These are phyloP conservation scores for Trifolium dubium DNA, from an alignment of 306 rosid genomes.

Conservation along the genomic window DNA sequence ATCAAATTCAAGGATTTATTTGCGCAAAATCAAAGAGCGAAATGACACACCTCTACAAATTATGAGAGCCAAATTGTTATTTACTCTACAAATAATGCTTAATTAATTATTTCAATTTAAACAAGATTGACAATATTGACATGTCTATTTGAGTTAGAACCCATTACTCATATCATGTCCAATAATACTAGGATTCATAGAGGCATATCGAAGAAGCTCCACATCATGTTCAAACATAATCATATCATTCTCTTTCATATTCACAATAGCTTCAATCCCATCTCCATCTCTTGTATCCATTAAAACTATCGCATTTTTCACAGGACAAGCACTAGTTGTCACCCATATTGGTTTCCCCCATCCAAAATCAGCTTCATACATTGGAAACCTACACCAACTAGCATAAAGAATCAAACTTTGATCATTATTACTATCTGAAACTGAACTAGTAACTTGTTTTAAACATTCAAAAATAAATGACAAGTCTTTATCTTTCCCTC, in stretches of 20 bases:
- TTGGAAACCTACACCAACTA: slow-evolving; percentile 53
- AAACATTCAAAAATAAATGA: slow-evolving; percentile 13
- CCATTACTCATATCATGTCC: background rate
- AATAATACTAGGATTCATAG: slow-evolving; percentile 18
- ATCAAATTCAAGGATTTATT: too few relatives aligned
- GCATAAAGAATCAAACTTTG: slow-evolving; percentile 15
- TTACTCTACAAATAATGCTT: too few relatives aligned
- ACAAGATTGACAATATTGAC: background rate
- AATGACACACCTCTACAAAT: too few relatives aligned
- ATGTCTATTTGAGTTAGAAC: background rate
- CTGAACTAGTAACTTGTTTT: background rate
- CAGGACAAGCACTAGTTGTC: slow-evolving; percentile 1
- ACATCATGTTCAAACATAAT: slow-evolving; percentile 35
- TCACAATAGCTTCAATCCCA: slow-evolving; percentile 59
- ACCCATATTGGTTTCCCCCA: slow-evolving; percentile 64
- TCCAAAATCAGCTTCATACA: slow-evolving; percentile 56
- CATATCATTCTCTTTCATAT: slow-evolving; percentile 48
- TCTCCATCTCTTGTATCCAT: slow-evolving; percentile 52
- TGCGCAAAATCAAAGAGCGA: too few relatives aligned
- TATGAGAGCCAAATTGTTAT: too few relatives aligned
- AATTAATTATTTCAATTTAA: too few relatives aligned
- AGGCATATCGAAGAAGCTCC: slow-evolving; percentile 44
- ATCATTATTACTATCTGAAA: background rate
- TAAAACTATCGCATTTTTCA: slow-evolving; percentile 38
- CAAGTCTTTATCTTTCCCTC: slow-evolving; percentile 27